phyloP scores from a whole-genome alignment of 2,329 filamentous ascomycete species.

The Colletotrichum sp. region DNA sequence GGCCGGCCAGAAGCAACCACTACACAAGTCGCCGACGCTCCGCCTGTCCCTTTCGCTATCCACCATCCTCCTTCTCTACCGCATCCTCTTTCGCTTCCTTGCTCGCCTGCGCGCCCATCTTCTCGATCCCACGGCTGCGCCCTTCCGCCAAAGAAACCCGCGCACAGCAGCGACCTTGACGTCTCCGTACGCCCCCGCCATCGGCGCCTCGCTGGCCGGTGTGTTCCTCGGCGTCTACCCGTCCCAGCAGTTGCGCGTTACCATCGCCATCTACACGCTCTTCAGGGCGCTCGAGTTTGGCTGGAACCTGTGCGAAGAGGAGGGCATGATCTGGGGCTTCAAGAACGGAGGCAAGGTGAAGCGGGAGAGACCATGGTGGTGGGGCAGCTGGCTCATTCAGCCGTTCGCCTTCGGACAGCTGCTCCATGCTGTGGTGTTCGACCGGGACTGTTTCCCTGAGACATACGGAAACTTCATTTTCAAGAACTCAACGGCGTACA shows the following conservation, averaged over 20 bases:
- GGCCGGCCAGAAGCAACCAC: conserved; percentile 52
- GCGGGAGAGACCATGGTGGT: conserved; percentile 78
- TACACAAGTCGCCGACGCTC: conserved; percentile 72
- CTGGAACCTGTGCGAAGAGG: conserved; percentile 83
- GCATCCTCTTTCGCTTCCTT: conserved; percentile 90
- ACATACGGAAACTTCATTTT: conserved; percentile 59
- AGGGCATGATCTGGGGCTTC: conserved; percentile 70
- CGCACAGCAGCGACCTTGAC: conserved; percentile 76
- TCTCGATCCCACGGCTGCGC: conserved; percentile 77
- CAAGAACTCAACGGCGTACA: conserved; percentile 78
- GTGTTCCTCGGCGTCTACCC: conserved; percentile 81
- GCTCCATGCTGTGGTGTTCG: conserved; percentile 77
- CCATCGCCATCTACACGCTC: conserved; percentile 80
- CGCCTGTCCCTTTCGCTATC: conserved; percentile 84
- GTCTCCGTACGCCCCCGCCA: conserved; percentile 81
- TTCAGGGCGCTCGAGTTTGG: conserved; percentile 85
- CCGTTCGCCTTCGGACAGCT: conserved; percentile 79
- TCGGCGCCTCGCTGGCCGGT: conserved; percentile 89
- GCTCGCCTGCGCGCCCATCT: conserved; percentile 78
- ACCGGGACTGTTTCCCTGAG: conserved; percentile 74
- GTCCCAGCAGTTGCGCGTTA: conserved; percentile 70
- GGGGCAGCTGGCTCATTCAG: conserved; percentile 83
- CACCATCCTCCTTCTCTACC: conserved; percentile 85
- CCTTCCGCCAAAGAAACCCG: conserved; percentile 85
- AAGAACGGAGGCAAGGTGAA: conserved; percentile 58